These are phyloP conservation scores for Bipolaris bicolor DNA, from an alignment of 2,329 filamentous ascomycete species.

Conservation along the genomic window DNA sequence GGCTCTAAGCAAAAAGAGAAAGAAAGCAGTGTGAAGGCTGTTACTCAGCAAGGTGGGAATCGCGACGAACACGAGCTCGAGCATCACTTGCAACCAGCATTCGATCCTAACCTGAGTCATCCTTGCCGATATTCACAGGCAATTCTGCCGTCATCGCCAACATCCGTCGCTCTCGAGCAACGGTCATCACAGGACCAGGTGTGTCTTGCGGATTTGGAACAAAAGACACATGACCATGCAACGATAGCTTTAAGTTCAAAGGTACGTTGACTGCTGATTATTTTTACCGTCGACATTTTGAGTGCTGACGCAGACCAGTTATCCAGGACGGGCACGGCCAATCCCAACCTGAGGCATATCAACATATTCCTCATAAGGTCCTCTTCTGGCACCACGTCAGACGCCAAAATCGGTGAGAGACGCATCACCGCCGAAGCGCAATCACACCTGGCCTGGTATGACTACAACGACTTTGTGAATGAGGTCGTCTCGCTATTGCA, in stretches of 20 bases:
- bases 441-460: slow-evolving; percentile 24
- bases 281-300: background rate
- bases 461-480: slow-evolving; percentile 27
- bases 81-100: slow-evolving; percentile 18
- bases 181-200: background rate
- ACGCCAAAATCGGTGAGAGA: slow-evolving; percentile 44
- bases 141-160: slow-evolving; percentile 2
- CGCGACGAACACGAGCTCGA: slow-evolving; percentile 11
- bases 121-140: slow-evolving; percentile 3
- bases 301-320: slow-evolving; percentile 11
- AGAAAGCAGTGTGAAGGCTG: slow-evolving; percentile 30
- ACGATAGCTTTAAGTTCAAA: background rate
- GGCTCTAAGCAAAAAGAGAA: slow-evolving; percentile 47
- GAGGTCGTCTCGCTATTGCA: slow-evolving; percentile 26
- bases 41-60: slow-evolving; percentile 12
- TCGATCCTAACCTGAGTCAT: slow-evolving; percentile 16
- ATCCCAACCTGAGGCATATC: slow-evolving; percentile 51
- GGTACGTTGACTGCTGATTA: background rate
- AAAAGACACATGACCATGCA: background rate
- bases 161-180: background rate
- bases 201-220: background rate
- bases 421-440: slow-evolving; percentile 23
- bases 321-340: slow-evolving; percentile 8
- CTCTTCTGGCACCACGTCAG: slow-evolving; percentile 60
- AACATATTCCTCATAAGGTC: slow-evolving; percentile 67